Base-by-base conservation (phyloP, 2,329 filamentous ascomycete species). In the Xylariaceae sp. region DNA sequence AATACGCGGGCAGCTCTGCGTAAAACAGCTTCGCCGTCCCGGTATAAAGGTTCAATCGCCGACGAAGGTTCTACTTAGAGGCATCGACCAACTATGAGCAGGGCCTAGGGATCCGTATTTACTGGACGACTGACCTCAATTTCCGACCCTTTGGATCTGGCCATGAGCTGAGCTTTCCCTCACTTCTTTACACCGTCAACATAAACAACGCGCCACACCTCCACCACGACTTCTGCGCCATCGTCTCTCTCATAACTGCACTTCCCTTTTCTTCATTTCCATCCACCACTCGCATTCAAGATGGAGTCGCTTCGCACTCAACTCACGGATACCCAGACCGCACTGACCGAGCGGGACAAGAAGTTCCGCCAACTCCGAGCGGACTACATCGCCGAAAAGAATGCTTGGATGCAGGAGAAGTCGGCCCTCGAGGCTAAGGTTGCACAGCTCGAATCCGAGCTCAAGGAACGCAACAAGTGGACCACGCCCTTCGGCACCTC, bases 291-390 rank as follows among this genome's bases (percentile, higher is more conserved):
- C 41, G 50, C 48, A n/a, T 11, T 17, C 49, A 53, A 49, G 44
- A 71, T 71, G 69, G 65, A 71, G 11, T 55, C 66, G 30, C 61
- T 71, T 44, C 65, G 69, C 57, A 47, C 51, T 8, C 69, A 71
- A 60, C 68, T 71, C 15, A 52, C 57, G 51, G 67, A 69, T 18
- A 66, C 65, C 45, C 67, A 69, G 52, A 67, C 62, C 23, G 66
- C 65, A 47, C 67, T 70, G 44, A 63, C 65, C 10, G 62, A 67
- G 8, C 67, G 67, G 47, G 61, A 66, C 51, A 55, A 55, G 17
- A 66, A 69, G 30, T 65, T 63, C 37, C 61, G 68, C n/a, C 51
- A 68, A 47, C 50, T 71, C 10, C 58, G 61, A 39, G 63, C 53
- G 39, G 64, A 67, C 1, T 55, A 64, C n/a, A 11, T 10, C 1